phyloP scores from a whole-genome alignment of 768 basidiomycete species.

The Psilocybe subaeruginosa region DNA sequence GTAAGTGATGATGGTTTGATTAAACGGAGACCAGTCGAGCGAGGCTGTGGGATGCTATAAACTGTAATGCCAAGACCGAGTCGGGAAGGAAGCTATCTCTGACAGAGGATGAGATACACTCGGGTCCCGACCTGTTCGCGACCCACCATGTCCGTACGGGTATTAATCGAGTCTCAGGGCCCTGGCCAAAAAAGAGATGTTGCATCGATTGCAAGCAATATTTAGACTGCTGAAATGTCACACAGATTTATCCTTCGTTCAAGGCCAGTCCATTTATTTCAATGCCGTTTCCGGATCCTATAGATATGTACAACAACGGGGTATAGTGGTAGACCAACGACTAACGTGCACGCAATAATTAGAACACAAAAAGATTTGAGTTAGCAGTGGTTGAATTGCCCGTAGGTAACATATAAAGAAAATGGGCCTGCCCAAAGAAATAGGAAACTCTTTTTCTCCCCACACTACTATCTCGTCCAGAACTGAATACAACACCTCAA shows the following conservation, averaged over 20 bases:
- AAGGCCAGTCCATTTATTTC: slow-evolving; percentile 21
- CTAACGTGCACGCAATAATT: slow-evolving; percentile 15
- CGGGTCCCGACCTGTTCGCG: background rate
- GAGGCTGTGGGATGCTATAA: background rate
- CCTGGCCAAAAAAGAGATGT: background rate
- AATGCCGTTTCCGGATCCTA: slow-evolving; percentile 17
- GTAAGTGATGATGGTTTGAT: background rate
- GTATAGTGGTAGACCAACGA: slow-evolving; percentile 14
- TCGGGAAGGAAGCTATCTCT: background rate
- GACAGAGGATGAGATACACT: background rate
- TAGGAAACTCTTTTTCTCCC: slow-evolving; percentile 19
- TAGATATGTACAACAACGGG: slow-evolving; percentile 18
- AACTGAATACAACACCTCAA: slow-evolving; percentile 9
- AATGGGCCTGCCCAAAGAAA: slow-evolving; percentile 26
- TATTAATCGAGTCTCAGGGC: background rate
- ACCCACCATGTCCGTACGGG: background rate
- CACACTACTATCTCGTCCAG: slow-evolving; percentile 11
- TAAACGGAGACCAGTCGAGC: background rate
- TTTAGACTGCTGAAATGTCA: background rate
- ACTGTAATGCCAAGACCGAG: background rate
- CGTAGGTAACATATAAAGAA: slow-evolving; percentile 17
- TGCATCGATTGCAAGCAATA: background rate
- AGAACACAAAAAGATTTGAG: slow-evolving; percentile 14
- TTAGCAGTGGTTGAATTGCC: slow-evolving; percentile 16
- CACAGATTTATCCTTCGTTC: slow-evolving; percentile 1